Evolutionary conservation across 176 grass and related monocot genomes (phyloP).

Genomic region (Cenchrus americanus): DNA sequence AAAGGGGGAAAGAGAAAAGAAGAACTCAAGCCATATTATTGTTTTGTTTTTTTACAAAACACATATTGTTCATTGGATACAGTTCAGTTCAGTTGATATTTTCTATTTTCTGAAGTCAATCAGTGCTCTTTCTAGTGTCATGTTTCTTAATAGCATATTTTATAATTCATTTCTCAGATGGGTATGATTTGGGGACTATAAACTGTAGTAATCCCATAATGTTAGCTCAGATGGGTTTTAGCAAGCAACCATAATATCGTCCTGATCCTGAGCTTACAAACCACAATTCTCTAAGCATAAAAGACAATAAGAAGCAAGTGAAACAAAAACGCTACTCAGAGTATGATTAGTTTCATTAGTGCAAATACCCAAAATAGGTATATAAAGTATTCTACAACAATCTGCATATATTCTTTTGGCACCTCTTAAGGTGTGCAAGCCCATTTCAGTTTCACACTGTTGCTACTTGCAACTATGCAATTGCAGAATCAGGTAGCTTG

Average conservation of each 20-base stretch:
- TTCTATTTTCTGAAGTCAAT: neutral
- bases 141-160: neutral
- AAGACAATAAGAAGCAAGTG: conserved; percentile 24
- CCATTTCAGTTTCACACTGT: conserved; percentile 26
- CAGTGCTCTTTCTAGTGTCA: neutral
- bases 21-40: no score
- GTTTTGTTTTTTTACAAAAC: neutral
- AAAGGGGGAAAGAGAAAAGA: neutral
- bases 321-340: conserved; percentile 1
- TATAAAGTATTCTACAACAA: neutral
- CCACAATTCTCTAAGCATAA: neutral
- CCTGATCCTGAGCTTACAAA: neutral
- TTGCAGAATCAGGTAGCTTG: conserved; percentile 22
- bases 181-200: conserved; percentile 4
- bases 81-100: neutral
- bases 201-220: neutral
- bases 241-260: conserved; percentile 12
- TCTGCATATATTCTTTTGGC: conserved; percentile 15
- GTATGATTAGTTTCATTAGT: neutral
- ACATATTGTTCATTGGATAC: conserved; percentile 24
- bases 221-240: neutral
- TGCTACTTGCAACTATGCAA: neutral
- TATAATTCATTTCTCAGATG: neutral
- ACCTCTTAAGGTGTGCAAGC: conserved; percentile 1
- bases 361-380: neutral